These are phyloP conservation scores for Fusarium nodosum DNA, from an alignment of 2,329 filamentous ascomycete species.

Conservation along the genomic window DNA sequence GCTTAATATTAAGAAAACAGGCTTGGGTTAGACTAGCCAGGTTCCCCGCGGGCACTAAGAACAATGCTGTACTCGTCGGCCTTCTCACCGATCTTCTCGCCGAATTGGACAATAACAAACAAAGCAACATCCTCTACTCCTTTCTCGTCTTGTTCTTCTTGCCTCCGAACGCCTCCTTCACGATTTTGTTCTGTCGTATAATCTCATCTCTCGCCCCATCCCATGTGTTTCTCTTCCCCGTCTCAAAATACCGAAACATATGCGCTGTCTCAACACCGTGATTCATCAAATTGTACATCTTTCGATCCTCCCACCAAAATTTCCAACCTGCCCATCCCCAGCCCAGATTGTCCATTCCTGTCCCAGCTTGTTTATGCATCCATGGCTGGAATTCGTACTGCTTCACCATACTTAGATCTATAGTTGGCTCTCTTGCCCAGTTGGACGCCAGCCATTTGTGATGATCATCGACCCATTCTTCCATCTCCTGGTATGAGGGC, in stretches of 20 bases:
- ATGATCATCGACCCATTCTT: conserved; percentile 30
- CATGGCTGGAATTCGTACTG: conserved; percentile 54
- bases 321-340: conserved; percentile 59
- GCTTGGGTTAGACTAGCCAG: not conserved
- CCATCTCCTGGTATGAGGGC: conserved; percentile 1
- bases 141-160: conserved; percentile 14
- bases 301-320: conserved; percentile 57
- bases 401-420: conserved; percentile 45
- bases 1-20: conserved; percentile 21
- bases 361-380: conserved; percentile 58
- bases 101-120: not conserved
- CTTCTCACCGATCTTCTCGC: conserved; percentile 5
- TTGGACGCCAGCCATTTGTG: conserved; percentile 27
- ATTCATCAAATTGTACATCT: conserved; percentile 56
- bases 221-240: conserved; percentile 57
- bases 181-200: conserved; percentile 25
- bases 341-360: conserved; percentile 58
- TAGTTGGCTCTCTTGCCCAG: conserved; percentile 8
- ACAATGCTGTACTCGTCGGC: not conserved
- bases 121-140: not conserved
- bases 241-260: conserved; percentile 59
- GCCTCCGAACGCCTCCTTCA: conserved; percentile 8
- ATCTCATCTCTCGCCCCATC: conserved; percentile 53
- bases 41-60: conserved; percentile 1
- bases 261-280: conserved; percentile 58